Evolutionary conservation across 345 rosid genomes (phyloP), one percentile per base, ranked within the genome.

Genomic region (Atalantia buxifolia): DNA sequence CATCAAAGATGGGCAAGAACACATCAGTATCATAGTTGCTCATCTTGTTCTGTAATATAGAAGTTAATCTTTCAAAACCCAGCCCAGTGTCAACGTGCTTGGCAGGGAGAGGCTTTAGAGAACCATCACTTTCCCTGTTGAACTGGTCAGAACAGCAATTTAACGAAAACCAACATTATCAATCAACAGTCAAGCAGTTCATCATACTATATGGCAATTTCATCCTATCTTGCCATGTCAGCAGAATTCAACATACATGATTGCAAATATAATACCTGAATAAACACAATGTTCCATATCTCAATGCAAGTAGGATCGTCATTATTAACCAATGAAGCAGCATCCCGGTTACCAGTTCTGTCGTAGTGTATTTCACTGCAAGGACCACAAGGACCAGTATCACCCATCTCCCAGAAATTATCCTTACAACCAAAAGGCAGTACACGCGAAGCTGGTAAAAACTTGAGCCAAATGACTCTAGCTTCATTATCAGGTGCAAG

Each of bases 341-440:
- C 97, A 69, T 96, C 91, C 0, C 95, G 97, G 70, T 91, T 86
- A 70, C 98, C 99, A 79, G 90, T 77, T 82, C 99, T 90, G 80
- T 96, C 99, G 71, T 79, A 96, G 86, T 94, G 98, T 71, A 96
- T 96, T 85, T 94, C 99, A 6, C 98, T 96, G 82, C 99, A 96
- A 82, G 99, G 99, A 66, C 98, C 98, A 78, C 98, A 94, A 19
- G 98, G 99, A 85, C 98, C 98, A 28, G 97, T 91, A 82, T 96
- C 99, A 22, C 99, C 99, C 98, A 96, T 94, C 90, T 94, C 98
- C 98, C 99, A 96, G 79, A 94, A 96, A 81, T 96, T 96, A 84
- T 96, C 99, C 98, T 94, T 88, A 80, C 99, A 96, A 79, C 94
- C 99, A 85, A 92, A 96, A 38, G 99, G 98, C 2, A 96, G 83